Evolutionary conservation across 208 protist species (phyloP), one percentile per base, ranked within the genome.

Genomic region (Crithidia bombi): DNA sequence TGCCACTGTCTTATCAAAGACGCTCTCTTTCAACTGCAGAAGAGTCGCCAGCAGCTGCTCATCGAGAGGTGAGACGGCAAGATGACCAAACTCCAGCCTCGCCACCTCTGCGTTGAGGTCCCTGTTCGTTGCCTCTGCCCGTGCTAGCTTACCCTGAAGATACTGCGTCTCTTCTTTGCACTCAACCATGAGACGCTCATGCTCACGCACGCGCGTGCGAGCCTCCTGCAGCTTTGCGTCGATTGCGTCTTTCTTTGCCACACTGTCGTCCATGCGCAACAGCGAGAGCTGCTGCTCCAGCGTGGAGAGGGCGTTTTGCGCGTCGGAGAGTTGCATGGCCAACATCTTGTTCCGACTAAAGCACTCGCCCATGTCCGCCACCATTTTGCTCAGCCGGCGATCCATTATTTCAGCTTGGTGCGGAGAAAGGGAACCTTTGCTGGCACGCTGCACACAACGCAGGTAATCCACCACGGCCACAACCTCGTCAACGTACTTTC

Each of bases 401-500:
- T 93, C 83, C 80, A 96, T 83, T 21, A 93, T 79, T 61, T 89
- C 78, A 0, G 75, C 81, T 28, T 89, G 81, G 55, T 92, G 86
- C 25, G 91, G 81, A 0, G 88, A 90, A 21, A 94, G 39, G 17
- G 78, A 68, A 35, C 86, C 86, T 50, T 81, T 82, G 56, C 59
- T 65, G 32, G 51, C 61, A n/a, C 91, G 89, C 65, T 93, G 91
- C 56, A 90, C 65, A 54, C 56, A 62, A 28, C 91, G 91, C 51
- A 96, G 58, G 56, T 90, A 92, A 57, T 96, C 91, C 19, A 96
- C 78, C n/a, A 90, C 73, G 15, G 62, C 30, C 14, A 91, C 78
- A 33, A 89, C 85, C 43, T 96, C 78, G 30, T 83, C 78, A 26
- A 92, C 89, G 71, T 94, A 96, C 39, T 80, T 78, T 30, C 87